Conservation (phyloP, 495 filamentous ascomycete species). For the Aspergillus incahuasiensis region DNA sequence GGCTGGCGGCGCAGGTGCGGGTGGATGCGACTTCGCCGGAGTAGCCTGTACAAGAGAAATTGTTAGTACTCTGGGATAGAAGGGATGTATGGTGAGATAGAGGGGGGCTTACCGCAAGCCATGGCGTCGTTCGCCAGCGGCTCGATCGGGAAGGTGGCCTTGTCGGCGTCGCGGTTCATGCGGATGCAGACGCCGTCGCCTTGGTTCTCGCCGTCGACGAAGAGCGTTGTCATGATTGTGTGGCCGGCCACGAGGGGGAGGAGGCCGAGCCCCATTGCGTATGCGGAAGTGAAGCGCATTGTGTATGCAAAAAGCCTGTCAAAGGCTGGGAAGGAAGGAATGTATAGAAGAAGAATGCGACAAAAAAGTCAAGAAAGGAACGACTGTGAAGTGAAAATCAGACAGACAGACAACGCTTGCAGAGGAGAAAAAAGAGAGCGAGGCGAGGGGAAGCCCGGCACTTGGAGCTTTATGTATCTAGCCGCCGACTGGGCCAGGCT, state of each 20-base stretch:
- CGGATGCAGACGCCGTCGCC: constrained; percentile 67
- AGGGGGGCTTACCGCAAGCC: constrained; percentile 58
- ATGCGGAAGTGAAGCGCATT: not conserved
- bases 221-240: constrained; percentile 63
- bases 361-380: not conserved
- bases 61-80: not conserved
- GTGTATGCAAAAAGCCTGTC: not conserved
- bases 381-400: not conserved
- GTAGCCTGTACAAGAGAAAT: constrained; percentile 35
- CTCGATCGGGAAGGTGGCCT: constrained; percentile 46
- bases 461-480: not conserved
- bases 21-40: constrained; percentile 52
- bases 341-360: constrained; percentile 3
- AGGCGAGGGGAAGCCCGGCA: not conserved
- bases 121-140: constrained; percentile 54
- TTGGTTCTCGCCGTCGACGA: constrained; percentile 57
- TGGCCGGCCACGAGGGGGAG: constrained; percentile 35
- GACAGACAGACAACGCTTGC: not conserved
- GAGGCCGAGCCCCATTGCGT: not conserved
- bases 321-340: constrained; percentile 5
- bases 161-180: constrained; percentile 48
- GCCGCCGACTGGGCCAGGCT: too few species aligned
- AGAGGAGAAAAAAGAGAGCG: not conserved
- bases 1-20: constrained; percentile 53
- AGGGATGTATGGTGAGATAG: not conserved